A percentile compares a stretch with the other conserved stretches of the same genome.
Evolutionary conservation across 768 basidiomycete genomes (phyloP).

Genomic region (Tulasnella calospora): DNA sequence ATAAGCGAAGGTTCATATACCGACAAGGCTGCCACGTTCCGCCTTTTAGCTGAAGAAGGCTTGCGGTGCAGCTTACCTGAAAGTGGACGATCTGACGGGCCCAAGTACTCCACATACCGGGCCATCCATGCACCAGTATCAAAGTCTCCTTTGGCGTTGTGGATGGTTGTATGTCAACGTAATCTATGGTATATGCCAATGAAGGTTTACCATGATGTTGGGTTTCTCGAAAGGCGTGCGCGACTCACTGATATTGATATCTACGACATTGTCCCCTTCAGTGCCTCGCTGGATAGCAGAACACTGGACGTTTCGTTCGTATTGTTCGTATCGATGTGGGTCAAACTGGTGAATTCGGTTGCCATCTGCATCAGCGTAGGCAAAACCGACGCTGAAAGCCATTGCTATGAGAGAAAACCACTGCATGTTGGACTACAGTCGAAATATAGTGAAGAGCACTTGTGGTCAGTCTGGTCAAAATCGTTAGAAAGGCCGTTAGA

Average conservation of each 20-base stretch:
- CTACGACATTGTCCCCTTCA: background rate
- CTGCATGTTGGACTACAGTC: background rate
- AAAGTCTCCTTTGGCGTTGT: slow-evolving; percentile 42
- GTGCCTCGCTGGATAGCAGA: background rate
- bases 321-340: background rate
- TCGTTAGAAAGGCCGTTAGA: background rate
- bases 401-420: background rate
- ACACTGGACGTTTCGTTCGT: slow-evolving; percentile 1
- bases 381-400: background rate
- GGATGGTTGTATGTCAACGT: background rate
- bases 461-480: background rate
- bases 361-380: background rate
- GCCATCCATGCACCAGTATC: slow-evolving; percentile 76
- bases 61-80: slow-evolving; percentile 39
- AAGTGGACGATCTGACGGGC: slow-evolving; percentile 64
- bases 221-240: background rate
- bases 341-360: background rate
- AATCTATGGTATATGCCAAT: background rate
- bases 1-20: background rate
- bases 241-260: slow-evolving; percentile 15
- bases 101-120: slow-evolving; percentile 72
- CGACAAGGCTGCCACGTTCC: background rate
- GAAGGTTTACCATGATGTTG: background rate
- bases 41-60: background rate
- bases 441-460: background rate